These are phyloP conservation scores for Naganishia albida DNA, from an alignment of 1,284 basidiomycete species.

Conservation along the genomic window DNA sequence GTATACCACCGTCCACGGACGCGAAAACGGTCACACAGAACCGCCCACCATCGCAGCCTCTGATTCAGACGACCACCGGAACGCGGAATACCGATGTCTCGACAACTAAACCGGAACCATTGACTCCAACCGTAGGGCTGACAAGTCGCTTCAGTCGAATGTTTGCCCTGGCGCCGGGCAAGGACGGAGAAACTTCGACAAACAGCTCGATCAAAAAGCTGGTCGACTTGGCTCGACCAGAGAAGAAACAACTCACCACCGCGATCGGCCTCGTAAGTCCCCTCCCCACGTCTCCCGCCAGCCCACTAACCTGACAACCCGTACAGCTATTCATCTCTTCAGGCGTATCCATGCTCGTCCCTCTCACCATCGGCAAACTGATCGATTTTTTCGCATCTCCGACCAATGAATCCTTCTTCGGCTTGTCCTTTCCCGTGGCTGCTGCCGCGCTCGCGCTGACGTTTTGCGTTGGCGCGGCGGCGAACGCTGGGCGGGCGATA, in stretches of 20 bases:
- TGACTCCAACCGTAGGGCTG: constrained; percentile 1
- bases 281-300: background rate
- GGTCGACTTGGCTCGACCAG: constrained; percentile 72
- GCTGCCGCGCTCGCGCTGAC: constrained; percentile 71
- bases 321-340: constrained; percentile 51
- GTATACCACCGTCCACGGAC: background rate
- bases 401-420: constrained; percentile 69
- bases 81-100: background rate
- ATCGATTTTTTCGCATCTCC: constrained; percentile 80
- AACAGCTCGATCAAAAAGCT: constrained; percentile 63
- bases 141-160: background rate
- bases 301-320: constrained; percentile 9
- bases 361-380: constrained; percentile 83
- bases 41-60: constrained; percentile 6
- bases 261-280: constrained; percentile 64
- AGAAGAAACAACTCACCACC: constrained; percentile 68
- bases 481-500: constrained; percentile 83
- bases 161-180: constrained; percentile 5
- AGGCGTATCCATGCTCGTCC: constrained; percentile 82
- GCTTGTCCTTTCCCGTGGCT: constrained; percentile 76
- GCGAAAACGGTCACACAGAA: constrained; percentile 3
- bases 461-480: constrained; percentile 84
- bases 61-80: constrained; percentile 5
- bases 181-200: constrained; percentile 5
- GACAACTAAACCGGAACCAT: background rate